Conservation (phyloP, 495 filamentous ascomycete genomes). For the Penicillium maclennaniae region DNA sequence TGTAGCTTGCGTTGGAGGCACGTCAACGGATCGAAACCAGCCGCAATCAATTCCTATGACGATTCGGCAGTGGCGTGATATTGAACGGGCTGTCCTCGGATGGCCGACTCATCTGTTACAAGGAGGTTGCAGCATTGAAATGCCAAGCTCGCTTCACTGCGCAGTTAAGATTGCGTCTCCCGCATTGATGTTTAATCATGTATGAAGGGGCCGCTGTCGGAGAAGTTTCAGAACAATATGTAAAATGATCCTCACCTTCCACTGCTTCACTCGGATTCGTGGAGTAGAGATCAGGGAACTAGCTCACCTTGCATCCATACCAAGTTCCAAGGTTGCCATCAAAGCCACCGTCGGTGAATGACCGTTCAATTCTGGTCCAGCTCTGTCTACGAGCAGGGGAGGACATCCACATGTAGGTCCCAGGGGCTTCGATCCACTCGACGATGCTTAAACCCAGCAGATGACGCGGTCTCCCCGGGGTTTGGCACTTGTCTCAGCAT, state of each 20-base stretch:
- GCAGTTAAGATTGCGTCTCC: background rate
- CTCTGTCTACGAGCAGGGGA: too few species aligned
- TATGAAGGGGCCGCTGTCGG: too few species aligned
- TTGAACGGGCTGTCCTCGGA: background rate
- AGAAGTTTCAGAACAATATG: too few species aligned
- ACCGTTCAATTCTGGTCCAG: too few species aligned
- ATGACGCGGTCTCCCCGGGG: conserved; percentile 1
- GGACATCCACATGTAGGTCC: too few species aligned
- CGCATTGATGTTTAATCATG: background rate
- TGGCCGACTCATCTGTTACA: too few species aligned
- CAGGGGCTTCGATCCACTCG: background rate
- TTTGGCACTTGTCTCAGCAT: background rate
- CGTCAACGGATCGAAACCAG: background rate
- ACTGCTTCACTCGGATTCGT: too few species aligned
- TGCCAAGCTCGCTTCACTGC: background rate
- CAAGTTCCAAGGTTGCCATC: too few species aligned
- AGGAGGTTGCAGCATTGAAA: background rate
- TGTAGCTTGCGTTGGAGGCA: background rate
- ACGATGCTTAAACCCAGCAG: background rate
- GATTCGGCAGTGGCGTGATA: background rate
- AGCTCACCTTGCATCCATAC: too few species aligned
- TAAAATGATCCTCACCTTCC: too few species aligned
- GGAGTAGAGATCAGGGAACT: too few species aligned
- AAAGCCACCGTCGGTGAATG: too few species aligned
- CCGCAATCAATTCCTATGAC: background rate